Base-by-base conservation (phyloP, 2,329 filamentous ascomycete genomes). In the Botrytis paeoniae region DNA sequence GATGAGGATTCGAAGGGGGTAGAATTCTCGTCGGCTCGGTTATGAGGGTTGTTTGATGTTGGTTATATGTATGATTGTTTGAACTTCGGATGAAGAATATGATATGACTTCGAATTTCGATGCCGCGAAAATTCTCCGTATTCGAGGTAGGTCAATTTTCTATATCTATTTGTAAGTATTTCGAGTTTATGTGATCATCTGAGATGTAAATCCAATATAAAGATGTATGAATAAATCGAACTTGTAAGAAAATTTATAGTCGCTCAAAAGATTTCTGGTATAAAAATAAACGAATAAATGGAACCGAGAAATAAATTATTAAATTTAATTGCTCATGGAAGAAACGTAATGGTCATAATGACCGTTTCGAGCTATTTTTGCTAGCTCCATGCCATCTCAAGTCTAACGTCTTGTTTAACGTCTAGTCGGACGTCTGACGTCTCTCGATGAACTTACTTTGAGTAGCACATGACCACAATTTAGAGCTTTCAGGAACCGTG, bases 41-140 rank as follows among this genome's bases (percentile, higher is more conserved):
- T 57, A 4, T 9, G 25, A 14, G 0, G 5, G 12, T n/a, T n/a
- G 2, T 54, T 14, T 16, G 12, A 7, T 7, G 25, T 16, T 0
- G 6, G 12, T n/a, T 54, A 7, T n/a, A 16, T n/a, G 12, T 57
- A 57, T 54, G n/a, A 2, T 54, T 54, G 3, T 54, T 54, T 10
- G 48, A n/a, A 12, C 4, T n/a, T n/a, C 7, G 7, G 51, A 32
- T 57, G n/a, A 32, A 9, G 51, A 6, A 29, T 57, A 57, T 57
- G 51, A 57, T 16, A 1, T 57, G 14, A 57, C 18, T 29, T 29
- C 14, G 51, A 29, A 18, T 9, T 18, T 9, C n/a, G n/a, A 29
- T 29, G n/a, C 29, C 6, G 29, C 7, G 14, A 57, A 8, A 8
- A n/a, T 18, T 14, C n/a, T 57, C 7, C 14, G 51, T 57, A 9